phyloP scores from a whole-genome alignment of 2,329 filamentous ascomycete genomes.

The Periglandula ipomoeae region DNA sequence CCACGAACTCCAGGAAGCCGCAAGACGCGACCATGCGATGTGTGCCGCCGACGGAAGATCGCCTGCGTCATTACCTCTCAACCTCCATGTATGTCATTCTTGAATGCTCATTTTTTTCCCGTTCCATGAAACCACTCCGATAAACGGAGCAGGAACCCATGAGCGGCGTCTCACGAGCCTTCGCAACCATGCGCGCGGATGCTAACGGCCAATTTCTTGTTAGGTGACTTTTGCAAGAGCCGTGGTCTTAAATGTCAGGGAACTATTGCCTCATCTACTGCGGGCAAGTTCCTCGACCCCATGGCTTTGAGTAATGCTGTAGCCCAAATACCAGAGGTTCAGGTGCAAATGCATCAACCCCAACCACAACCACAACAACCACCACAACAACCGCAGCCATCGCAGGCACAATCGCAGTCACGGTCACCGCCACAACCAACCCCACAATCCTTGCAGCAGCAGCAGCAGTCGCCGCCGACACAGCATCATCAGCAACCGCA shows the following conservation, averaged over 20 bases:
- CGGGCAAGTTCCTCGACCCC: no score
- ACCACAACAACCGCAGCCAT: not conserved
- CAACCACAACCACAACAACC: not conserved
- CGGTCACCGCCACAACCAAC: no score
- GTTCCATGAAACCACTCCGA: not conserved
- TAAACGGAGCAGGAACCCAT: no score
- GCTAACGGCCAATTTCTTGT: not conserved
- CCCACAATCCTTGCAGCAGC: no score
- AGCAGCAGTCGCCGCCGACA: no score
- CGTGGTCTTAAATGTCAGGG: not conserved
- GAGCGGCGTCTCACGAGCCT: no score
- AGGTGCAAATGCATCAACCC: not conserved
- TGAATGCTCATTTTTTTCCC: not conserved
- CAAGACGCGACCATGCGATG: conserved; percentile 36
- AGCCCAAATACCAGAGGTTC: no score
- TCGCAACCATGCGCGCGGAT: not conserved
- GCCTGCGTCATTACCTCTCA: conserved; percentile 33
- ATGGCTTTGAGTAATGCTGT: no score
- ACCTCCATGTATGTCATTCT: conserved; percentile 30
- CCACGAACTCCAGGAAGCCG: conserved; percentile 30
- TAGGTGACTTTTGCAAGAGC: not conserved
- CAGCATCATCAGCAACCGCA: no score
- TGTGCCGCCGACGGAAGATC: conserved; percentile 33
- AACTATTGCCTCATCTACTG: no score
- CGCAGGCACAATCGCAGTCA: no score